Evolutionary conservation across 2,329 filamentous ascomycete genomes (phyloP), one percentile per base, ranked within the genome.

Genomic region (Fusarium chaquense): DNA sequence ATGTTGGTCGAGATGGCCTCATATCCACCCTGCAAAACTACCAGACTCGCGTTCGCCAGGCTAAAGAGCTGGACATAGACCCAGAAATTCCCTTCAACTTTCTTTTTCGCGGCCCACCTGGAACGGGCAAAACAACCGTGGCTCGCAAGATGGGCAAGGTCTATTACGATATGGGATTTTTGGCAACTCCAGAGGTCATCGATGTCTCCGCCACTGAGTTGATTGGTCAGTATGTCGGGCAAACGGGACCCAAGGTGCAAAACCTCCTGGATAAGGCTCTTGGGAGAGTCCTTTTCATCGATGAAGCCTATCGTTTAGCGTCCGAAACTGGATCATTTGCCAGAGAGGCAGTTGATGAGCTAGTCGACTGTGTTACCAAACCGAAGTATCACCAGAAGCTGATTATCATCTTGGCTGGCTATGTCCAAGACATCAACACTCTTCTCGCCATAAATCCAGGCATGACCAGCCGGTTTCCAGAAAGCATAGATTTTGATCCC

Each of bases 71-170:
- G 2, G 73, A 66, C 0, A 65, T 79, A 20, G 76, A 79, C 4
- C 74, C 78, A 0, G 74, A 86, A 13, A 83, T 92, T 0, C 89
- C 90, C 0, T 91, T 91, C 75, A 90, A 86, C 64, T 93, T 92
- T 69, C 71, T 93, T 0, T 93, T 93, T 78, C 84, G 87, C 1
- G 91, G 91, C 0, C 80, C 80, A 0, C 89, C 89, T 16, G 90
- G 89, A 0, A 93, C 91, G 0, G 92, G 91, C 0, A 94, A 94
- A 73, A 93, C 91, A 0, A 90, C 89, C 0, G 93, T 83, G 0
- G 92, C 92, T 0, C 81, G 85, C n/a, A 91, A 90, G 65, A 92
- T 94, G 84, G 91, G 91, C 5, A 86, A 92, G 65, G 82, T 94
- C 0, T 94, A 88, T 73, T 94, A 92, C 73, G 89, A 94, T 70